These are phyloP conservation scores for Phlebopus sp. DNA, from an alignment of 1,284 basidiomycete species.

Conservation along the genomic window DNA sequence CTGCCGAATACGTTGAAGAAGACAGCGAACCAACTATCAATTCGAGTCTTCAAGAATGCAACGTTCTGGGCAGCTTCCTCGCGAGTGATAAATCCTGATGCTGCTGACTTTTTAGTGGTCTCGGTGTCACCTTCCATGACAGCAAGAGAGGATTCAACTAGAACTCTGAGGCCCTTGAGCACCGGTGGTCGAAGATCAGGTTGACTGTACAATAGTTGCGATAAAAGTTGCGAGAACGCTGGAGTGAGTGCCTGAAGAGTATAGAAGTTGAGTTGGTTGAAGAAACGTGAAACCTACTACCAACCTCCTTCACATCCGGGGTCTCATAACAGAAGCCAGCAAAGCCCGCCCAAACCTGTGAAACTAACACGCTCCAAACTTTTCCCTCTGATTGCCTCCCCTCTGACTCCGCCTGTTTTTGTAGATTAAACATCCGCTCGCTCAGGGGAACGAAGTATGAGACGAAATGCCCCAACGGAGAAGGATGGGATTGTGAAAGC, in stretches of 20 bases:
- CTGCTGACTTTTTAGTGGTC: constrained; percentile 23
- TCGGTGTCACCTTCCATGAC: constrained; percentile 37
- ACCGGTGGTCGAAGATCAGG: constrained; percentile 80
- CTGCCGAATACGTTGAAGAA: constrained; percentile 97
- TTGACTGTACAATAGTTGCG: constrained; percentile 89
- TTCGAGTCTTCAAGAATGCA: constrained; percentile 72
- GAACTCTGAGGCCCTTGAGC: constrained; percentile 74
- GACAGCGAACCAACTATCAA: constrained; percentile 91
- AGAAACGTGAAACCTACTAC: constrained; percentile 1
- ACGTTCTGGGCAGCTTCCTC: constrained; percentile 70
- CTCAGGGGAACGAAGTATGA: constrained; percentile 91
- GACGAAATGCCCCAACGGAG: constrained; percentile 81
- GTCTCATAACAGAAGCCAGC: constrained; percentile 76
- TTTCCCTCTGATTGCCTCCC: constrained; percentile 83
- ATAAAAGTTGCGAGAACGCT: constrained; percentile 83
- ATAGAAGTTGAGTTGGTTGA: constrained; percentile 4
- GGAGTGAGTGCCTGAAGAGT: constrained; percentile 60
- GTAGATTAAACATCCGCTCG: constrained; percentile 88
- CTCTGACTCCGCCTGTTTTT: constrained; percentile 71
- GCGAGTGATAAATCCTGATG: constrained; percentile 35
- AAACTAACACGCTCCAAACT: constrained; percentile 89
- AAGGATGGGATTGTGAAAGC: constrained; percentile 81
- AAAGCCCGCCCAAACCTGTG: constrained; percentile 92
- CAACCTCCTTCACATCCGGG: constrained; percentile 46
- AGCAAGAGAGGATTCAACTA: constrained; percentile 74